phyloP scores from a whole-genome alignment of 306 rosid species.

The Lathyrus sativus region DNA sequence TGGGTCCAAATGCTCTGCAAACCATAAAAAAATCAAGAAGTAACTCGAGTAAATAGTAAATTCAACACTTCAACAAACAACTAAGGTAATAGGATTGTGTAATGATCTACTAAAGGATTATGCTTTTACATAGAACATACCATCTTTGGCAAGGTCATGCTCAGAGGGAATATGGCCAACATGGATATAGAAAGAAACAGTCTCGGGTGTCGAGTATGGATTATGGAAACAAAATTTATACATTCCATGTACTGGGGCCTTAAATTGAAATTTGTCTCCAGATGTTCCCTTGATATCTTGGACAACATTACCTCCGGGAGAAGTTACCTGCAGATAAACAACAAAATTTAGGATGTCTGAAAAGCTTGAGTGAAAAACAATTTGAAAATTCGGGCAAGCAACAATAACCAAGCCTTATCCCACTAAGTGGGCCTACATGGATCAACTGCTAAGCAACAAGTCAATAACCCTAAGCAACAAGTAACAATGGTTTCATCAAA shows the following conservation, averaged over 20 bases:
- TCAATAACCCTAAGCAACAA: not conserved
- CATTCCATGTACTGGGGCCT: constrained; percentile 92
- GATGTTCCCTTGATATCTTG: constrained; percentile 78
- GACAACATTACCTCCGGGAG: constrained; percentile 76
- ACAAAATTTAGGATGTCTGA: constrained; percentile 37
- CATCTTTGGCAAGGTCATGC: constrained; percentile 93
- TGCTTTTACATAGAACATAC: constrained; percentile 48
- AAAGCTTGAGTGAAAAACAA: constrained; percentile 20
- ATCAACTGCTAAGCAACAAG: not conserved
- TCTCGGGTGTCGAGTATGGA: constrained; percentile 95
- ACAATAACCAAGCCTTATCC: not conserved
- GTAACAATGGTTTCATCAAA: constrained; percentile 5
- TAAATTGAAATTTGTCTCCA: constrained; percentile 86
- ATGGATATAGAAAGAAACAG: constrained; percentile 96
- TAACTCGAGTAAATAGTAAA: not conserved
- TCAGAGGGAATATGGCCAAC: constrained; percentile 95
- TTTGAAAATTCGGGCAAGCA: not conserved
- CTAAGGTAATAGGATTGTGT: not conserved
- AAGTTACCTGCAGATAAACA: constrained; percentile 65
- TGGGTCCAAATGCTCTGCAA: constrained; percentile 98
- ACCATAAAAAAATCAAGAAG: constrained; percentile 6
- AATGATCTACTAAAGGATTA: constrained; percentile 5
- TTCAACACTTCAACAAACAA: constrained; percentile 13
- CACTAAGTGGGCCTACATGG: too few relatives aligned
- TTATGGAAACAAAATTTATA: constrained; percentile 93